Percentiles rank a stretch among this genome's conserved stretches.
phyloP scores from a whole-genome alignment of 2,329 filamentous ascomycete species.

The Trichoderma guizhouense region DNA sequence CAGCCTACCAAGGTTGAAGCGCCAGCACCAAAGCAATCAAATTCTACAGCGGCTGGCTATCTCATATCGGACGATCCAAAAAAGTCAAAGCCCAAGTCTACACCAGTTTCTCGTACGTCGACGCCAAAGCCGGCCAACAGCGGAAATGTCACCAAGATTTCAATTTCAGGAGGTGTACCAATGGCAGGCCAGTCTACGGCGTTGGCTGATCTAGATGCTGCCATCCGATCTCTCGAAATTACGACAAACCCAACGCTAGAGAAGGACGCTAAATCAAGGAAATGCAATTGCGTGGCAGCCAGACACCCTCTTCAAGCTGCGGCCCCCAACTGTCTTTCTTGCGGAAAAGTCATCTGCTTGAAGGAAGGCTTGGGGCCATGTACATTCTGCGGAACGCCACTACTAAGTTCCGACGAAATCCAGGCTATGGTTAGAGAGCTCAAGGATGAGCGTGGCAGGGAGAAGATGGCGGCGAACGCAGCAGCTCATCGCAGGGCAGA shows the following conservation, averaged over 20 bases:
- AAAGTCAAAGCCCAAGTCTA: slow-evolving; percentile 55
- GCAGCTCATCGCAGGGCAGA: slow-evolving; percentile 64
- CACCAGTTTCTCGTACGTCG: slow-evolving; percentile 48
- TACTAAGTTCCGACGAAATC: slow-evolving; percentile 71
- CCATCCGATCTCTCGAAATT: slow-evolving; percentile 86
- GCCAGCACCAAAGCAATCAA: slow-evolving; percentile 47
- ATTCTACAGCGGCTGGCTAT: slow-evolving; percentile 68
- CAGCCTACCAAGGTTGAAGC: slow-evolving; percentile 2
- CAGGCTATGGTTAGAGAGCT: slow-evolving; percentile 83
- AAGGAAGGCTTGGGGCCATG: slow-evolving; percentile 93
- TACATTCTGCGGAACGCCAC: slow-evolving; percentile 76
- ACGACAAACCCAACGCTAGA: slow-evolving; percentile 77
- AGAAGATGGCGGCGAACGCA: slow-evolving; percentile 81
- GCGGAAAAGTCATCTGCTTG: slow-evolving; percentile 92
- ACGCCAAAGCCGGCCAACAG: slow-evolving; percentile 50
- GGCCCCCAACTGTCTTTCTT: slow-evolving; percentile 86
- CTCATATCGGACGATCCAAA: slow-evolving; percentile 70
- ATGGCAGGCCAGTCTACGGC: slow-evolving; percentile 80
- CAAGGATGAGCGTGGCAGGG: slow-evolving; percentile 78
- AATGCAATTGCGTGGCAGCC: slow-evolving; percentile 84
- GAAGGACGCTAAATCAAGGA: slow-evolving; percentile 50
- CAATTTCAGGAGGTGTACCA: slow-evolving; percentile 70
- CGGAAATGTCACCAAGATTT: slow-evolving; percentile 59
- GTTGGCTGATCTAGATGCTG: slow-evolving; percentile 68
- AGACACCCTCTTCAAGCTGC: slow-evolving; percentile 86